phyloP scores from a whole-genome alignment of 495 filamentous ascomycete genomes.

The Aspergillus leporis region DNA sequence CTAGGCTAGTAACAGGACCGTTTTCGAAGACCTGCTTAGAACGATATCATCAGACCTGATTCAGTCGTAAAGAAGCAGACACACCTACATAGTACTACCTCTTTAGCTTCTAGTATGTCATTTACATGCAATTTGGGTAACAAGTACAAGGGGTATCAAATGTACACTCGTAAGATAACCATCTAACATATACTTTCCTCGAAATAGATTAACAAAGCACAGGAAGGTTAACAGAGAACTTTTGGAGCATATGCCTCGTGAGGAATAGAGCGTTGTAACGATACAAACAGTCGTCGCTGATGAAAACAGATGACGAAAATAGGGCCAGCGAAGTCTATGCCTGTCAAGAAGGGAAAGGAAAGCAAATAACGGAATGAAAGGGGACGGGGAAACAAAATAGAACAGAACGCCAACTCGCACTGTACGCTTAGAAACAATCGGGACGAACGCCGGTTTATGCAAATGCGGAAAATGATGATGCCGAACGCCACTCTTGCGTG shows the following conservation, averaged over 20 bases:
- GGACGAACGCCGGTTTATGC: conserved; percentile 36
- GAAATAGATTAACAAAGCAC: background rate
- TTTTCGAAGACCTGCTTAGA: background rate
- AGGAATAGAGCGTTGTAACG: conserved; percentile 15
- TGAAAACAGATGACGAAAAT: conserved; percentile 4
- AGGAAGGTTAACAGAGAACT: conserved; percentile 2
- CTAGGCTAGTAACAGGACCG: conserved; percentile 56
- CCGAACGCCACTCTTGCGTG: background rate
- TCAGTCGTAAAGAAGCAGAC: background rate
- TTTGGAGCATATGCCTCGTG: conserved; percentile 21
- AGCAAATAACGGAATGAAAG: too few species aligned
- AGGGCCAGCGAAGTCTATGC: background rate
- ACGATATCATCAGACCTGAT: background rate
- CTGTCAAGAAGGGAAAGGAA: conserved; percentile 6
- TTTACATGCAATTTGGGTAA: background rate
- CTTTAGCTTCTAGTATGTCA: background rate
- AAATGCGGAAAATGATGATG: conserved; percentile 34
- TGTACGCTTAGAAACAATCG: conserved; percentile 31
- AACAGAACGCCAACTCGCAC: conserved; percentile 31
- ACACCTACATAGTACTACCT: background rate
- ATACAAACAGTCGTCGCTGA: conserved; percentile 8
- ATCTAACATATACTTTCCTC: background rate
- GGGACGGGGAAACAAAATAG: too few species aligned
- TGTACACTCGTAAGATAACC: background rate
- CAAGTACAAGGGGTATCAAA: background rate